Conservation (phyloP, 768 basidiomycete genomes). For the Tricholoma hemisulphureum region DNA sequence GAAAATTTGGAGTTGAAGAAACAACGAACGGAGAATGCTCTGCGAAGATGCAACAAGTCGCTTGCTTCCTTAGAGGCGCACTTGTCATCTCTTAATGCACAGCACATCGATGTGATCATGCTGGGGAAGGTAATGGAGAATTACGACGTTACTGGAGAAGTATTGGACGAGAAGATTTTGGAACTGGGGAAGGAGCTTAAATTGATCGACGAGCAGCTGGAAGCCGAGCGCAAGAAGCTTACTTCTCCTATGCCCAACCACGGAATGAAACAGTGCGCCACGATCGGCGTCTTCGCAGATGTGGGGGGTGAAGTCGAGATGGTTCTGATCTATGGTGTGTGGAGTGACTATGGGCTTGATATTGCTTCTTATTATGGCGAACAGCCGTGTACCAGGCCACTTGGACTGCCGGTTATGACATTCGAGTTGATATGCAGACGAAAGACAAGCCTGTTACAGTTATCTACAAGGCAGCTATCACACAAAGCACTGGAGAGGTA, state of each 20-base stretch:
- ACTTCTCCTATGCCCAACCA: slow-evolving; percentile 12
- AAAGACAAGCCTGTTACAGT: slow-evolving; percentile 37
- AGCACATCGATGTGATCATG: slow-evolving; percentile 19
- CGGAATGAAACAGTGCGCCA: slow-evolving; percentile 13
- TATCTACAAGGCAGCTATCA: slow-evolving; percentile 41
- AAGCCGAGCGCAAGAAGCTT: slow-evolving; percentile 14
- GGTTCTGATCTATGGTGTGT: slow-evolving; percentile 32
- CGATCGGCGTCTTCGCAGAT: slow-evolving; percentile 28
- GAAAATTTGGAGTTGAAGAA: slow-evolving; percentile 16
- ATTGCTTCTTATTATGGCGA: not conserved
- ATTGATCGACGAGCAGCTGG: slow-evolving; percentile 17
- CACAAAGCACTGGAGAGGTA: slow-evolving; percentile 44
- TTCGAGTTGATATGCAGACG: slow-evolving; percentile 41
- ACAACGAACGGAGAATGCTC: slow-evolving; percentile 16
- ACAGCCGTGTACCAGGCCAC: slow-evolving; percentile 25
- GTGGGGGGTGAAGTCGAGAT: slow-evolving; percentile 28
- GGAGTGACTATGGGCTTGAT: not conserved
- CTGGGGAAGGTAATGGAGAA: slow-evolving; percentile 17
- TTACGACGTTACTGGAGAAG: slow-evolving; percentile 23
- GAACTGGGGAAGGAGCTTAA: slow-evolving; percentile 20
- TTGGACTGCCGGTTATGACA: slow-evolving; percentile 35
- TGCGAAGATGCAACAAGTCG: slow-evolving; percentile 23
- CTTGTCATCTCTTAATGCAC: slow-evolving; percentile 23
- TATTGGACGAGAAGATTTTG: slow-evolving; percentile 24
- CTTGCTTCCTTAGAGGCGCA: slow-evolving; percentile 25